Evolutionary conservation across 176 grass and related monocot species (phyloP).

Genomic region (Eragrostis curvula): DNA sequence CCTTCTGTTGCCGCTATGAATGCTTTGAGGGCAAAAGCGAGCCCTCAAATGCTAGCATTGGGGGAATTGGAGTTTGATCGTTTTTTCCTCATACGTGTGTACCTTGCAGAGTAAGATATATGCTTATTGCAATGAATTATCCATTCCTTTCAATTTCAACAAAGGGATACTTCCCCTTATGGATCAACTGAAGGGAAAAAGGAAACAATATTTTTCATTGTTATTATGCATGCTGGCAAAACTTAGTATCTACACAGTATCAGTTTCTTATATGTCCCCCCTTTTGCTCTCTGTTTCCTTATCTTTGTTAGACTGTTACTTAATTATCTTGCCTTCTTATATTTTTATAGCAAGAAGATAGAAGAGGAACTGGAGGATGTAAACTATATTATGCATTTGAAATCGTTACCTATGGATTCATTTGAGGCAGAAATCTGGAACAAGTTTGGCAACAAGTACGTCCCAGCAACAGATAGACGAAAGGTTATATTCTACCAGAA

Average conservation of each 20-base stretch:
- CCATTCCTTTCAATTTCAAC: not conserved
- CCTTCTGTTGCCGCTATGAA: not conserved
- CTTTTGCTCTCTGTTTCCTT: not conserved
- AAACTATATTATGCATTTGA: constrained; percentile 44
- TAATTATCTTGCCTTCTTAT: constrained; percentile 26
- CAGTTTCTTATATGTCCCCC: not conserved
- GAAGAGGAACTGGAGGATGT: constrained; percentile 55
- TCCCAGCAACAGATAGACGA: constrained; percentile 53
- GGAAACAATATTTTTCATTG: not conserved
- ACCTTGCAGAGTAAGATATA: constrained; percentile 42
- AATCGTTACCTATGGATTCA: constrained; percentile 41
- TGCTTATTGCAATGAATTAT: constrained; percentile 4
- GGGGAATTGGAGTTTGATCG: constrained; percentile 65
- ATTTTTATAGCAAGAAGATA: constrained; percentile 64
- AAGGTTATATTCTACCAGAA: constrained; percentile 42
- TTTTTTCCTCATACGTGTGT: constrained; percentile 53
- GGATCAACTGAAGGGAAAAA: not conserved
- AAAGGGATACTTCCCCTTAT: not conserved
- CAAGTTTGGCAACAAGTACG: constrained; percentile 35
- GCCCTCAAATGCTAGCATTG: constrained; percentile 52
- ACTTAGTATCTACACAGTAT: not conserved
- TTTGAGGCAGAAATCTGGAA: constrained; percentile 66
- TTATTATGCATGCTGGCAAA: not conserved
- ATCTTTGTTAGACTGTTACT: not conserved
- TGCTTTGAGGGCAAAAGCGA: not conserved